A percentile compares a stretch with the other conserved stretches of the same genome.
phyloP scores from a whole-genome alignment of 208 protist genomes.

The Wallacemonas sp. region DNA sequence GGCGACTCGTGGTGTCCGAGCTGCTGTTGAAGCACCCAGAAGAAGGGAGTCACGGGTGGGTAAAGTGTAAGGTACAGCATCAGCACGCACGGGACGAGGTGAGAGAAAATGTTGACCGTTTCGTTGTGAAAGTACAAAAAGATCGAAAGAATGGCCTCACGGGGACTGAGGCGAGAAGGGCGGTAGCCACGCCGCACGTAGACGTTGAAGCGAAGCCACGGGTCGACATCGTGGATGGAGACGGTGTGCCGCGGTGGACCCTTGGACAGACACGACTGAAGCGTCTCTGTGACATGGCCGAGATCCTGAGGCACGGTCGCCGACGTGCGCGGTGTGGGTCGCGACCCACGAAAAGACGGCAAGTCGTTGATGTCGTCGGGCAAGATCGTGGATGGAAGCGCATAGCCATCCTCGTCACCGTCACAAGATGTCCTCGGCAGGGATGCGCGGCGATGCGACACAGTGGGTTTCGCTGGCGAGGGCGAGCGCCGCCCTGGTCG shows the following conservation, averaged over 20 bases:
- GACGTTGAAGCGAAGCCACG: constrained; percentile 65
- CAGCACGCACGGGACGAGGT: constrained; percentile 40
- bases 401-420: no score
- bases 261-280: neutral
- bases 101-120: constrained; percentile 51
- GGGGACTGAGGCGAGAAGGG: constrained; percentile 29
- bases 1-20: neutral
- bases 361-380: neutral
- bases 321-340: neutral
- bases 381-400: neutral
- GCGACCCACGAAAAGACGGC: neutral
- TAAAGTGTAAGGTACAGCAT: constrained; percentile 22
- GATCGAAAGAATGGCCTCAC: constrained; percentile 40
- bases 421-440: no score
- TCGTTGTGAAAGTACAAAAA: constrained; percentile 65
- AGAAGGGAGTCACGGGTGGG: constrained; percentile 26
- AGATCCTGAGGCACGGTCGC: no score
- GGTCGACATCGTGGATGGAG: constrained; percentile 48
- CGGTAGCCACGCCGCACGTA: constrained; percentile 61
- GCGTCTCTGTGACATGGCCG: neutral
- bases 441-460: neutral
- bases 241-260: constrained; percentile 18
- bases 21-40: constrained; percentile 5
- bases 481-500: neutral
- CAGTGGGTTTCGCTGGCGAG: neutral